Evolutionary conservation across 2,329 filamentous ascomycete species (phyloP), one percentile per base, ranked within the genome.

Genomic region (Colletotrichum tropicicola): DNA sequence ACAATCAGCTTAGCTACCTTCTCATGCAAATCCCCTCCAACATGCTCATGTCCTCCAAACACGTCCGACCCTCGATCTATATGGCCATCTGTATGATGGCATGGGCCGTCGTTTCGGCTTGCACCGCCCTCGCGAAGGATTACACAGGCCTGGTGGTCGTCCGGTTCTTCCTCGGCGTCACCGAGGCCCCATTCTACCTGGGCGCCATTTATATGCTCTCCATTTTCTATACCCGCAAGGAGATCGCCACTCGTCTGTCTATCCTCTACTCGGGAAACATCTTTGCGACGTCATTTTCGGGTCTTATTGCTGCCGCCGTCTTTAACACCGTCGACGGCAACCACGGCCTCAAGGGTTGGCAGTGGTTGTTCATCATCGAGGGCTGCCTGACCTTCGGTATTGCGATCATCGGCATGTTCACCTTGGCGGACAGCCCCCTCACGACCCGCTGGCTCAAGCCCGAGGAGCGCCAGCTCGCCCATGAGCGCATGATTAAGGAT

Each of bases 141-240:
- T 83, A 81, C 58, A 72, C 71, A 1, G 79, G 77, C 0, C 77
- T 83, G n/a, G 72, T 83, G 1, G 71, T 78, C 2, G 76, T 77
- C 2, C 77, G 81, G 5, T 81, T 82, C 67, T 77, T 82, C 28
- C 69, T 80, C 27, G 78, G 80, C 4, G 69, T 83, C 1, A 76
- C 77, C 1, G 80, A 82, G 52, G 79, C 79, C 1, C 78, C 79
- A 0, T 77, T 79, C 39, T 78, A 75, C 54, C 74, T 73, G 0
- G 74, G 77, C 21, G 75, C 70, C 3, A 60, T 76, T 2, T 76
- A 75, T 53, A 79, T 86, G 54, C 75, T 87, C 4, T 82, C 81
- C 2, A 81, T 84, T 37, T 88, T 84, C 74, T 88, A 87, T 72
- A 87, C 83, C 3, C 77, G 83, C 30, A 82, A 85, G 68, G 80